A percentile compares a stretch with the other conserved stretches of the same genome.
These are phyloP conservation scores for Cryptosporidium baileyi DNA, from an alignment of 169 alveolate species.

Conservation along the genomic window DNA sequence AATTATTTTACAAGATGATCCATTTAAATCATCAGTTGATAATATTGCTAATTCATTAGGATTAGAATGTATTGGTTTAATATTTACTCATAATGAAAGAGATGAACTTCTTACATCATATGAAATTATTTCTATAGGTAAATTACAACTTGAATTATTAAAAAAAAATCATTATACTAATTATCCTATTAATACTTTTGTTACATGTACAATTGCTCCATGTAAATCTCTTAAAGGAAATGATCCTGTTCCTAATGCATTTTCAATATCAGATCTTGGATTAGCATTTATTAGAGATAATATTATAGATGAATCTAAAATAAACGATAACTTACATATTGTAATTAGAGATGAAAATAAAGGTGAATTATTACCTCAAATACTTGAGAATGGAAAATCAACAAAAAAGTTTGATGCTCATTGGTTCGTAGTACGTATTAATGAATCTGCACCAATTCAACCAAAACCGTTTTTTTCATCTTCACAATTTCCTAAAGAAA, in stretches of 20 bases:
- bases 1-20: slow-evolving; percentile 68
- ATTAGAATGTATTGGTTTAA: slow-evolving; percentile 95
- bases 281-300: slow-evolving; percentile 79
- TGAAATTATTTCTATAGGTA: slow-evolving; percentile 85
- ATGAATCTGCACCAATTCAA: slow-evolving; percentile 83
- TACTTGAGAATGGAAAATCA: slow-evolving; percentile 80
- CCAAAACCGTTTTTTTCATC: slow-evolving; percentile 79
- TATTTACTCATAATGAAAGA: slow-evolving; percentile 93
- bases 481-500: slow-evolving; percentile 79
- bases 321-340: slow-evolving; percentile 71
- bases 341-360: slow-evolving; percentile 71
- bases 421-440: slow-evolving; percentile 82
- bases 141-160: slow-evolving; percentile 62
- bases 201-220: slow-evolving; percentile 85
- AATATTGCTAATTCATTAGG: slow-evolving; percentile 90
- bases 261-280: slow-evolving; percentile 86
- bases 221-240: slow-evolving; percentile 77
- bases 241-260: slow-evolving; percentile 85
- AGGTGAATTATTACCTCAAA: slow-evolving; percentile 80
- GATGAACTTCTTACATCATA: slow-evolving; percentile 91
- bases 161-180: slow-evolving; percentile 80
- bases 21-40: slow-evolving; percentile 83
- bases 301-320: slow-evolving; percentile 73
- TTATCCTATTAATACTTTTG: slow-evolving; percentile 81
- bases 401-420: slow-evolving; percentile 80